Conservation (phyloP, 345 rosid species). For the Hibiscus trionum region DNA sequence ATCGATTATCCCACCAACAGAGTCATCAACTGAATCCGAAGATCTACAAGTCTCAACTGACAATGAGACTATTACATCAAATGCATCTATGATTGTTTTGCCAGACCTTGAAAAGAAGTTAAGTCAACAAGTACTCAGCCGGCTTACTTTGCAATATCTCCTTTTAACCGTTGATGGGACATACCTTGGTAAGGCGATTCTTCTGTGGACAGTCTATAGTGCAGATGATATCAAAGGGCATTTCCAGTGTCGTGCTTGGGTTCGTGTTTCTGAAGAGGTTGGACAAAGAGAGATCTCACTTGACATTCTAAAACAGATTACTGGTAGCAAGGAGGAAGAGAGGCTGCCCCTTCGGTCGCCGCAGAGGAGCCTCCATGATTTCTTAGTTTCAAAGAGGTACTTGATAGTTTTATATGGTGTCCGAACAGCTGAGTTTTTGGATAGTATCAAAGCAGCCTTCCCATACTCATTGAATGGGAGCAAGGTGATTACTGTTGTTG, state of each 20-base stretch:
- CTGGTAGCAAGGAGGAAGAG: not conserved
- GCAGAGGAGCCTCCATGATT: not conserved
- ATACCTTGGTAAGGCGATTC: not conserved
- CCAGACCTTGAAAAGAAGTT: not conserved
- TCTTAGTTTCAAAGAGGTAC: not conserved
- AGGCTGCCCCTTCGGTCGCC: not conserved
- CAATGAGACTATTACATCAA: slow-evolving; percentile 1
- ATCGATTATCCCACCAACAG: not conserved
- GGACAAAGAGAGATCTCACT: not conserved
- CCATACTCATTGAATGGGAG: slow-evolving; percentile 8
- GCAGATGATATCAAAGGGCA: not conserved
- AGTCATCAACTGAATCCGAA: not conserved
- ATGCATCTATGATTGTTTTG: not conserved
- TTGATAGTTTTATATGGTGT: slow-evolving; percentile 10
- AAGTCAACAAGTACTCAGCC: slow-evolving; percentile 1
- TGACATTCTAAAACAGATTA: not conserved
- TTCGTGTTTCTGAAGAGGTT: not conserved
- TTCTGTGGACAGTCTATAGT: not conserved
- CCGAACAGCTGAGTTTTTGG: not conserved
- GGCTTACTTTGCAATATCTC: not conserved
- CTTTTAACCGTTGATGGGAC: not conserved
- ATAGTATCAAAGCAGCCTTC: not conserved
- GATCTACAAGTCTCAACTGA: not conserved
- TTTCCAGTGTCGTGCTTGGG: slow-evolving; percentile 7
- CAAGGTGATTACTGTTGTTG: not conserved